Conservation (phyloP, 2,329 filamentous ascomycete genomes). For the Cladophialophora immunda region DNA sequence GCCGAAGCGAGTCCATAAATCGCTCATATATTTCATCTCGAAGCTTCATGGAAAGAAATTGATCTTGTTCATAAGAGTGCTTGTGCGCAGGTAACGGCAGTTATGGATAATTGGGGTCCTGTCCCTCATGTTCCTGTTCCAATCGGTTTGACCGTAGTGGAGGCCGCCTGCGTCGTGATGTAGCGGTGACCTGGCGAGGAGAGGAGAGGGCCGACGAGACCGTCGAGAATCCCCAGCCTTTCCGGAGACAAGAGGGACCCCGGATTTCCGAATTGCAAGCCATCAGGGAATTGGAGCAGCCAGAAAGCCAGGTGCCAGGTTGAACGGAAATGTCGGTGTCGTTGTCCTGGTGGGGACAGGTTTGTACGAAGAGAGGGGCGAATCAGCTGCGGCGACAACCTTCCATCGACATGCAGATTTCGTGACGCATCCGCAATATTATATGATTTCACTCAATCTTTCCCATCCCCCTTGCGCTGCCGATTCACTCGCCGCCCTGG, state of each 20-base stretch:
- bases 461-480: not conserved
- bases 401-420: not conserved
- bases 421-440: not conserved
- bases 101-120: not conserved
- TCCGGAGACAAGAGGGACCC: not conserved
- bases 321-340: not conserved
- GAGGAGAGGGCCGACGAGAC: no score
- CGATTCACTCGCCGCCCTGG: not conserved
- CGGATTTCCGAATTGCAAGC: not conserved
- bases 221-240: not conserved
- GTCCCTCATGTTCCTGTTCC: not conserved
- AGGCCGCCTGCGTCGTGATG: not conserved
- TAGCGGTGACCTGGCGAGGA: not conserved
- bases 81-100: not conserved
- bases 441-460: slow-evolving; percentile 1
- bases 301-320: not conserved
- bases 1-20: slow-evolving; percentile 28
- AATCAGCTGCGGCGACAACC: not conserved
- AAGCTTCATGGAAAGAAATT: slow-evolving; percentile 16
- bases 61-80: not conserved
- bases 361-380: not conserved
- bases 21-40: slow-evolving; percentile 28
- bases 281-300: not conserved
- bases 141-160: not conserved
- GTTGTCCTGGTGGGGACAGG: not conserved